Evolutionary conservation across 2,329 filamentous ascomycete species (phyloP), one percentile per base, ranked within the genome.

Genomic region (Penicillium oxalicum): DNA sequence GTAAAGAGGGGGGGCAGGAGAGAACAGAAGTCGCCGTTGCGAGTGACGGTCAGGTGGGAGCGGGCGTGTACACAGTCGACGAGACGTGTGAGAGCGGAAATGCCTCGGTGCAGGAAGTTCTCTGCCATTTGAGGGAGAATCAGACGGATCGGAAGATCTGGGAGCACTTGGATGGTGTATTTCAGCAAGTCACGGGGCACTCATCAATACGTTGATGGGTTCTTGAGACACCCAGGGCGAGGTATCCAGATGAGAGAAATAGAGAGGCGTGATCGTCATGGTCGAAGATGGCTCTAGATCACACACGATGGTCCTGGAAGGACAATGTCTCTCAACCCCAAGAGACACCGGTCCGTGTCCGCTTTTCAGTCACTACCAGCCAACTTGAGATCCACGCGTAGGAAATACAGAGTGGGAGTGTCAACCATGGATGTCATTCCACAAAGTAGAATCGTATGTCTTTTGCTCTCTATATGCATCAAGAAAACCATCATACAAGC

Each of bases 381-480:
- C 18, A 18, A 18, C 18, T 18, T 18, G 18, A 18, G 18, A 18
- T 18, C 18, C 18, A 18, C 18, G 18, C 18, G 18, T 18, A 18
- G 18, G 18, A 18, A 18, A 18, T 18, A 18, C 18, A 18, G 18
- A 18, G 18, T 18, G 18, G 18, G 18, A 32, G 29, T 38, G 24
- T 25, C n/a, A 38, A 13, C 3, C 9, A 24, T 24, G 9, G 13
- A 24, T 5, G 24, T 38, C 5, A 18, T 24, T 39, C 26, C 13
- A 40, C 39, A 18, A 7, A 25, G 9, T 18, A 41, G 27, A 25
- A 32, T 45, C 9, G 18, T 45, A 39, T 39, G 34, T 39, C 43
- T 32, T 36, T 32, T 32, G 25, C 4, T 45, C n/a, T 45, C 33
- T 38, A 45, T 45, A 39, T 45, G 34, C 27, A 38, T 45, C 43